Evolutionary conservation across 129 eudicot genomes (phyloP).

Genomic region (Flaveria robusta): DNA sequence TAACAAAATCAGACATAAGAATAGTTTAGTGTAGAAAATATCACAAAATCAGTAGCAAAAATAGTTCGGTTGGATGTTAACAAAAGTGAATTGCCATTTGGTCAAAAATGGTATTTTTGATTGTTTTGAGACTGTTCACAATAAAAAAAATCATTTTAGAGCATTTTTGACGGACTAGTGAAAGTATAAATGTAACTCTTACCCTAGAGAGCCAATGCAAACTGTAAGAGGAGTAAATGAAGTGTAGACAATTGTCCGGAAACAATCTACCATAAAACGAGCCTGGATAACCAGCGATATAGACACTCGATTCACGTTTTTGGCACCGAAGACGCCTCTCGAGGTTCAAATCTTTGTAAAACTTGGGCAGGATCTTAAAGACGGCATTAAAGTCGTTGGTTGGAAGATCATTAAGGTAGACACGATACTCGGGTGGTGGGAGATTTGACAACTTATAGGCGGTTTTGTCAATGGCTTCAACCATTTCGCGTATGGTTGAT

Average conservation of each 20-base stretch:
- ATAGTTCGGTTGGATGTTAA: no score
- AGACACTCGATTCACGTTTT: conserved; percentile 40
- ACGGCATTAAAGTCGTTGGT: conserved; percentile 86
- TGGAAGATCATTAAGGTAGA: conserved; percentile 83
- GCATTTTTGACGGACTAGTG: not conserved
- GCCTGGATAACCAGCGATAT: conserved; percentile 87
- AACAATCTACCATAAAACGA: conserved; percentile 77
- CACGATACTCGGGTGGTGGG: conserved; percentile 60
- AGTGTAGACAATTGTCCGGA: conserved; percentile 77
- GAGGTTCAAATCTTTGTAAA: conserved; percentile 45
- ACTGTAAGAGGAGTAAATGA: conserved; percentile 83
- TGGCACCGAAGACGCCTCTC: conserved; percentile 31
- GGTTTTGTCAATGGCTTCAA: conserved; percentile 48
- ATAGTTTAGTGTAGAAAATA: no score
- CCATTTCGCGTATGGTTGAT: conserved; percentile 60
- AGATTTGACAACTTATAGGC: conserved; percentile 19
- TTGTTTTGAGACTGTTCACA: no score
- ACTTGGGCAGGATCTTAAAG: conserved; percentile 69
- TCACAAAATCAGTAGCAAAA: no score
- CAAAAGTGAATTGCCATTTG: no score
- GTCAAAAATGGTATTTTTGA: no score
- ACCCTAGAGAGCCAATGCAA: conserved; percentile 97
- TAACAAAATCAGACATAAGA: no score
- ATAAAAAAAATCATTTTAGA: no score
- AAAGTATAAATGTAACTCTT: not conserved